These are phyloP conservation scores for Conticribra guillardii DNA, from an alignment of 108 stramenopile genomes.

Conservation along the genomic window DNA sequence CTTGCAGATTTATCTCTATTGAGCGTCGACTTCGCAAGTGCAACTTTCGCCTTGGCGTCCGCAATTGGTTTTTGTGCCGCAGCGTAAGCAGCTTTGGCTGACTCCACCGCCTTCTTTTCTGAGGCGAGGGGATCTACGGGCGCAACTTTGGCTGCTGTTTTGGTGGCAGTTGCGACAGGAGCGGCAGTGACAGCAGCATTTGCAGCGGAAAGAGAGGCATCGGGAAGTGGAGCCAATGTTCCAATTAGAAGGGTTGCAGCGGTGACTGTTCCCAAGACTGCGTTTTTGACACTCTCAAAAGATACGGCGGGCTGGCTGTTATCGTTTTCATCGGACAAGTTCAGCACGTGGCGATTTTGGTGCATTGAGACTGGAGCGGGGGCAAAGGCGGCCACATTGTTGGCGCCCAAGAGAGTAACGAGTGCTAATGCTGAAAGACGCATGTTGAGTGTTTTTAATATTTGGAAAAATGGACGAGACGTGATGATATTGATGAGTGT, in stretches of 20 bases:
- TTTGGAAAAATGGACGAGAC: too few species aligned
- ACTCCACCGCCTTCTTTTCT: conserved; percentile 7
- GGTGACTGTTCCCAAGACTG: conserved; percentile 5
- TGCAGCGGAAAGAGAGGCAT: not conserved
- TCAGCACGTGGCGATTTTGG: not conserved
- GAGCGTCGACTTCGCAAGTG: not conserved
- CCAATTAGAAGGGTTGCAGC: conserved; percentile 2
- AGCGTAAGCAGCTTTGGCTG: conserved; percentile 6
- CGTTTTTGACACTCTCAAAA: conserved; percentile 6
- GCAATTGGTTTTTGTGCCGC: conserved; percentile 2
- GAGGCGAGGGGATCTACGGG: not conserved
- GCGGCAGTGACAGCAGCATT: not conserved
- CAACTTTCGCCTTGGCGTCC: conserved; percentile 3
- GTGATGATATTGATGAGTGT: too few species aligned
- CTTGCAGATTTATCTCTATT: not conserved
- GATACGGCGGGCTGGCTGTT: not conserved
- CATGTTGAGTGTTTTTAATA: too few species aligned
- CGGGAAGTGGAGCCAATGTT: conserved; percentile 8
- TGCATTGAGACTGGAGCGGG: conserved; percentile 1
- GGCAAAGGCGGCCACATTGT: conserved; percentile 4
- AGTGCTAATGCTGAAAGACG: conserved; percentile 7
- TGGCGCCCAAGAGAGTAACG: not conserved
- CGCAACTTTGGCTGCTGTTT: not conserved
- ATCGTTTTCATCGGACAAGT: not conserved
- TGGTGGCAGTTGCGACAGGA: not conserved